A percentile compares a stretch with the other conserved stretches of the same genome.
These are phyloP conservation scores for Capsicum rhomboideum DNA, from an alignment of 257 asterid genomes.

Conservation along the genomic window DNA sequence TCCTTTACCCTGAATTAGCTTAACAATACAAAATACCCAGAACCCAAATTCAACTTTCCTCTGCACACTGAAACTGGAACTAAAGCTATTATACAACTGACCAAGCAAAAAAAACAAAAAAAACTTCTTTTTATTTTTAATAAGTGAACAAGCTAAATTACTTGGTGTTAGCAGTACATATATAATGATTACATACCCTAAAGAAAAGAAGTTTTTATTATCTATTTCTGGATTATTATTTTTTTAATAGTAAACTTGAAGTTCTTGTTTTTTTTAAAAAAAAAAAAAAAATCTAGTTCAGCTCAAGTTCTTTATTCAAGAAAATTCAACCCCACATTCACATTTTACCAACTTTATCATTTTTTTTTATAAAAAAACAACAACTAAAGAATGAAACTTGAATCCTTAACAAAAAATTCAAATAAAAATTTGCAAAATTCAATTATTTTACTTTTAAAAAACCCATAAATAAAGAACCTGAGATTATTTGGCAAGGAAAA, in stretches of 20 bases:
- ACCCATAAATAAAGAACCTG: slow-evolving; percentile 16
- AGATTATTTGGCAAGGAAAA: slow-evolving; percentile 16
- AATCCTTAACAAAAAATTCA: neutral
- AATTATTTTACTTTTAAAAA: neutral
- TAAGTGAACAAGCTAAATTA: neutral
- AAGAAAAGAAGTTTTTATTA: neutral
- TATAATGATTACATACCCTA: neutral
- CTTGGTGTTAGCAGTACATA: neutral
- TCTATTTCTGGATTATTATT: too few species aligned
- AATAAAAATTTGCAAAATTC: neutral
- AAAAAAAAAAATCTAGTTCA: too few species aligned
- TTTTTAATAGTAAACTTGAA: too few species aligned
- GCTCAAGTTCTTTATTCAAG: neutral
- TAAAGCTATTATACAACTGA: neutral
- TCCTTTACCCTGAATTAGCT: too few species aligned
- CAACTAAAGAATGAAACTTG: neutral
- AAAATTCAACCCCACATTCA: neutral
- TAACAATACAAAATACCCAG: neutral
- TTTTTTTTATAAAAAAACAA: neutral
- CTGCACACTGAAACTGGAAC: neutral
- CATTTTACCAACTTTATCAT: neutral
- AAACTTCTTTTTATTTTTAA: neutral
- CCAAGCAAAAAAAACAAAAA: neutral
- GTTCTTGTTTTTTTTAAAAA: too few species aligned
- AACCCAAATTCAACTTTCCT: neutral